Base-by-base conservation (phyloP, 371 early-diverging fungal species). In the Rhizopus delemar region DNA sequence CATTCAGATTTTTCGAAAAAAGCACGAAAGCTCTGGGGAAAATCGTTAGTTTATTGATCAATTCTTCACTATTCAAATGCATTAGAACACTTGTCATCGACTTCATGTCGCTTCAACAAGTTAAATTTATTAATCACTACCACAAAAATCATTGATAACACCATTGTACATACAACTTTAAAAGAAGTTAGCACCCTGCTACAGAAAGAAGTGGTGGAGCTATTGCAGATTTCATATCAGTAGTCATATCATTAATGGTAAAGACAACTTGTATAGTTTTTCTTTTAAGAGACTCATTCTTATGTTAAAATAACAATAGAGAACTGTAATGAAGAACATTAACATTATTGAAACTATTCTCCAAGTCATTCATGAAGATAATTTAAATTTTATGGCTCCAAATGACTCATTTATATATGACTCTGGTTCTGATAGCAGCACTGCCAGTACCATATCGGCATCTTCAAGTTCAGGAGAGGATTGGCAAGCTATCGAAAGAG, bases 341-440 rank as follows among this genome's bases (percentile, higher is more conserved):
- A 51, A 57, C 22, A 51, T 9, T 41, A 51, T 57, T 51, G 58
- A 51, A 57, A 50, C 51, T 38, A 57, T 57, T 57, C 38, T 57
- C 51, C 58, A 57, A 56, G n/a, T 56, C 49, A 56, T 48, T 29
- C 57, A 56, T 48, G 39, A 56, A 48, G 57, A 56, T 48, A 49
- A 56, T 31, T 48, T 56, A 33, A 48, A 36, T 48, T 56, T 56
- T 31, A 3, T 56, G 39, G 16, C 57, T 28, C 38, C 48, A 35
- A 48, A 56, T 48, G 62, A 56, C 51, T 46, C 45, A 35, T 13
- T 36, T 35, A 41, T 62, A 32, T 56, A 50, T 29, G 52, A 51
- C 13, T 62, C 62, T 28, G 62, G 56, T 56, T 62, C 62, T 8
- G 62, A 62, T 36, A 62, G 62, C 43, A 51, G 56, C 56, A 51